Base-by-base conservation (phyloP, 495 filamentous ascomycete species). In the Penicillium daleae region DNA sequence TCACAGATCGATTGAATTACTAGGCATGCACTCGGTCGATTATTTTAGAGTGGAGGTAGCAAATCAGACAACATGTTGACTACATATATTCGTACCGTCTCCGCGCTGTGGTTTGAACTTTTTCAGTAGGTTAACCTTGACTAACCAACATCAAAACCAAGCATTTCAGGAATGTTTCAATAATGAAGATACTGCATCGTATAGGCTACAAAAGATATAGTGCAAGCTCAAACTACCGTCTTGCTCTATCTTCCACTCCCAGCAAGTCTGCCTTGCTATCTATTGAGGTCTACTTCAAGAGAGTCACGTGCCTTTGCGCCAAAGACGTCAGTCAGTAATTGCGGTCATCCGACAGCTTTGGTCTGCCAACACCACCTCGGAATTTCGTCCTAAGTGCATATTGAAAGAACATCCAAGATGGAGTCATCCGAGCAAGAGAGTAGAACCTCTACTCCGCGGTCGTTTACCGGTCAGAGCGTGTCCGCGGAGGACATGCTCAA, bases 401-500 rank as follows among this genome's bases (percentile, higher is more conserved):
- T 46, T 24, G 42, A 7, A 22, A 46, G 21, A 21, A 15, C 10
- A 12, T 27, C 12, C 46, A 74, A 29, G 31, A 79, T 80, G 76
- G 67, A 72, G 19, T 71, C 71, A 15, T 71, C 78, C 10, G 79
- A 81, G 42, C 64, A 71, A 33, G 76, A 69, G 4, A 78, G 73
- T 39, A 63, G 67, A 19, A 73, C 71, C 42, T 81, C 78, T 42
- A 79, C 75, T 9, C 78, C 78, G 7, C 73, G 78, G 61, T 78
- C 78, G 21, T 97, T 97, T 78, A 90, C 89, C 4, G 79, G 89
- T 21, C 92, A 95, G 64, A 87, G 84, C 56, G 83, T 89, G 57
- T 93, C 93, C 0, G 90, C 93, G 17, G 90, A 96, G 77, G 90
- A 97, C 59, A 83, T 94, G n/a, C 86, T 99, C 54, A 93, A 92